Conservation (phyloP, 2,329 filamentous ascomycete genomes). For the Verticillium albo-atrum region DNA sequence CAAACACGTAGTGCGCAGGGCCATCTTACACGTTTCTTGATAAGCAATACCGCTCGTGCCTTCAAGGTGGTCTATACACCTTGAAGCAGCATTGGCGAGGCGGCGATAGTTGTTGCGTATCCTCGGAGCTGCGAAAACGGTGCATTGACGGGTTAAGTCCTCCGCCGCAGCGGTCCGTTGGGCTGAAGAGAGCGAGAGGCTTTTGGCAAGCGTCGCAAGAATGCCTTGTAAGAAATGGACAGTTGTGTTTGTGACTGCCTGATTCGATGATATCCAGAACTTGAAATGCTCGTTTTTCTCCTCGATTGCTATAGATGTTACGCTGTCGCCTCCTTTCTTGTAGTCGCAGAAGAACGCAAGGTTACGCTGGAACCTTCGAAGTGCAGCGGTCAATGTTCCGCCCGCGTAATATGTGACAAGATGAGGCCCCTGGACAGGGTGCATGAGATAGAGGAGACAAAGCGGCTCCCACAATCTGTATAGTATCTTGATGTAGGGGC, state of each 20-base stretch:
- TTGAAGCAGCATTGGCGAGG: conserved; percentile 7
- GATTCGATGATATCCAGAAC: conserved; percentile 40
- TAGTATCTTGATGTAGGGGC: no score
- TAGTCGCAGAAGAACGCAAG: conserved; percentile 41
- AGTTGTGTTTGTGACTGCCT: background rate
- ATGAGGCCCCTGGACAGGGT: background rate
- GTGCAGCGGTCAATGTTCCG: background rate
- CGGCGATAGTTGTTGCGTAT: conserved; percentile 16
- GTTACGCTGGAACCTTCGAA: conserved; percentile 28
- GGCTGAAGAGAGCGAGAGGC: no score
- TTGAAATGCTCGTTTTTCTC: conserved; percentile 20
- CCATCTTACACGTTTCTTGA: no score
- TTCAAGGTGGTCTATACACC: conserved; percentile 3
- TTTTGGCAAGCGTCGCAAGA: background rate
- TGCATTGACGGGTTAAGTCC: background rate
- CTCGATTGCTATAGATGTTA: conserved; percentile 39
- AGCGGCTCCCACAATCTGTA: background rate
- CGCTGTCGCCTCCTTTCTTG: conserved; percentile 37
- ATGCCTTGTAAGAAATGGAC: background rate
- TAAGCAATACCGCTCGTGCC: no score
- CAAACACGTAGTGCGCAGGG: no score
- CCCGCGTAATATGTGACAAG: background rate
- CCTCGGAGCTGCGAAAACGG: conserved; percentile 15
- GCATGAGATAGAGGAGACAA: background rate
- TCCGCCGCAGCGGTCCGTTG: no score